These are phyloP conservation scores for Pythium utonaiense DNA, from an alignment of 352 stramenopile species.

Conservation along the genomic window DNA sequence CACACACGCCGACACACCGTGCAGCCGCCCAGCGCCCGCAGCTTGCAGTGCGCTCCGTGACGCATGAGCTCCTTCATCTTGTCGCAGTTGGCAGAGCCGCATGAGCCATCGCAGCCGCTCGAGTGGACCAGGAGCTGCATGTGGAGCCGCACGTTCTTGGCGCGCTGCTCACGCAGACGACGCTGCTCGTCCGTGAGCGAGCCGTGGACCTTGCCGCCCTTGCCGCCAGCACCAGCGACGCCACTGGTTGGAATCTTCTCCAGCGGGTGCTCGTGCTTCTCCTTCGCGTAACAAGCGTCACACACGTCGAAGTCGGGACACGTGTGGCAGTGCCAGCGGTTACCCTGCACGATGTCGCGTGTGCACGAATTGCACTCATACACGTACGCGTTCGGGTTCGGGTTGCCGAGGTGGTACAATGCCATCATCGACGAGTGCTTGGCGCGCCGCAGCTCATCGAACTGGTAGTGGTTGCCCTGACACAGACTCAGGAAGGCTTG, in stretches of 20 bases:
- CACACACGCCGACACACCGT: conserved; percentile 96
- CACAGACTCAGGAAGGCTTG: conserved; percentile 98
- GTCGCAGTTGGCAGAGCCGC: conserved; percentile 95
- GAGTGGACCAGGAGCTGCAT: conserved; percentile 98
- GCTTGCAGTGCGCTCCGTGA: conserved; percentile 93
- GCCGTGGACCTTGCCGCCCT: conserved; percentile 21
- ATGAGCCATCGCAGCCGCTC: conserved; percentile 92
- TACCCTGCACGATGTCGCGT: conserved; percentile 76
- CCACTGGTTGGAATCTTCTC: conserved; percentile 81
- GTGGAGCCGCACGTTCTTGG: conserved; percentile 95
- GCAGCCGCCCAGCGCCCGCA: conserved; percentile 91
- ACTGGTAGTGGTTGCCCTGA: conserved; percentile 98
- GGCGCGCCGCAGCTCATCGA: conserved; percentile 96
- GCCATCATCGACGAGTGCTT: conserved; percentile 99
- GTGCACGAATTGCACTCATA: conserved; percentile 87
- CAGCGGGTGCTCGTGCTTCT: conserved; percentile 74
- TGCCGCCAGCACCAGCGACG: conserved; percentile 10
- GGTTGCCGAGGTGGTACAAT: conserved; percentile 98
- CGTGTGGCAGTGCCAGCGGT: conserved; percentile 87
- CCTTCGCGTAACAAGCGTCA: conserved; percentile 82
- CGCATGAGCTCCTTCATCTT: conserved; percentile 99
- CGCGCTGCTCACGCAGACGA: conserved; percentile 74
- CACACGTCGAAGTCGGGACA: conserved; percentile 90
- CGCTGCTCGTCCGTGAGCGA: conserved; percentile 62
- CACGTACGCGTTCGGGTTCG: conserved; percentile 85